Conservation (phyloP, 306 rosid genomes). For the Cucurbita moschata region DNA sequence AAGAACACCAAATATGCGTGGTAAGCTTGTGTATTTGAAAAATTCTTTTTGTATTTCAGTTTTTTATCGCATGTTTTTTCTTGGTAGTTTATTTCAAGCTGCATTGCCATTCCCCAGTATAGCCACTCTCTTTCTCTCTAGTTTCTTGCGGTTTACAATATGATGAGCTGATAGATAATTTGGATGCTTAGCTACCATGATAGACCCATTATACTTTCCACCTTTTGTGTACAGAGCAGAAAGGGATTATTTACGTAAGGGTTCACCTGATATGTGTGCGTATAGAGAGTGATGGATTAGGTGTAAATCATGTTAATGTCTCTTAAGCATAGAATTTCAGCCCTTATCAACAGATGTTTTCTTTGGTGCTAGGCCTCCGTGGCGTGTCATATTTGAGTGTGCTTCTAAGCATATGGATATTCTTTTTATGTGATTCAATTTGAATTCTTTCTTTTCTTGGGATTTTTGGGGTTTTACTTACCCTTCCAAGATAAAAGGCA, state of each 20-base stretch:
- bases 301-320: not conserved
- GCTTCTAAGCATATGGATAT: too few relatives aligned
- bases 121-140: not conserved
- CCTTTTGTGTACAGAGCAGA: not conserved
- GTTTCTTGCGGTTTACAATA: not conserved
- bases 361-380: too few relatives aligned
- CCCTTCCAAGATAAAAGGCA: too few relatives aligned
- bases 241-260: not conserved
- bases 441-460: too few relatives aligned
- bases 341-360: too few relatives aligned
- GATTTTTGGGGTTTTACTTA: too few relatives aligned
- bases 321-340: not conserved
- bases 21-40: slow-evolving; percentile 17
- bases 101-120: not conserved
- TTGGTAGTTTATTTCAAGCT: slow-evolving; percentile 6
- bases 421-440: too few relatives aligned
- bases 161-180: not conserved
- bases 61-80: not conserved
- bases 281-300: not conserved
- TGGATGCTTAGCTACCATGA: not conserved
- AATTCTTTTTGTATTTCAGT: not conserved
- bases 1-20: slow-evolving; percentile 94
- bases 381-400: too few relatives aligned
- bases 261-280: not conserved
- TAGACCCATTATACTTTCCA: not conserved